phyloP scores from a whole-genome alignment of 192 early-diverging fungal genomes.

The Coemansia reversa region DNA sequence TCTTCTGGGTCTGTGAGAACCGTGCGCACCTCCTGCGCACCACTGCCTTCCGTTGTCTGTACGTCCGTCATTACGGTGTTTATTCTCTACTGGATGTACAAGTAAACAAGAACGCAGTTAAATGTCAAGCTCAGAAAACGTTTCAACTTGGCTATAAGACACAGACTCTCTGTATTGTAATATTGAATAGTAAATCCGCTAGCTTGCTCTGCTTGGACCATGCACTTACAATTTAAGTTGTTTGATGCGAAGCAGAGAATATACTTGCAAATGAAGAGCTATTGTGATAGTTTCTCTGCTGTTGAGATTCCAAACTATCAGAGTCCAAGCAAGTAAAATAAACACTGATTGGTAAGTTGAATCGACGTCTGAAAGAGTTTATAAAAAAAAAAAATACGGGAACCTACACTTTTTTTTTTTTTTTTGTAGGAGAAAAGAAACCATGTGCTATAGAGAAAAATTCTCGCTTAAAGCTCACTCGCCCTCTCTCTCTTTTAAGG shows the following conservation, averaged over 20 bases:
- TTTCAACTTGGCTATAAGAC: neutral
- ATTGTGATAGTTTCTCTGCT: neutral
- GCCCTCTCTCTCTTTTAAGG: neutral
- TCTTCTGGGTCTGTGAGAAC: constrained; percentile 64
- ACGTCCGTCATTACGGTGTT: constrained; percentile 33
- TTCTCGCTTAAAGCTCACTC: no score
- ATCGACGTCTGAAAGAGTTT: neutral
- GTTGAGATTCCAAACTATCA: neutral
- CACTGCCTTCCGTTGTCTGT: constrained; percentile 5
- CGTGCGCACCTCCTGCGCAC: constrained; percentile 36
- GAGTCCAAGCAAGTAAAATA: neutral
- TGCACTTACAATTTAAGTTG: neutral
- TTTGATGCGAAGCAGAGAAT: neutral
- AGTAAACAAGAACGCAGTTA: neutral
- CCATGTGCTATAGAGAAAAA: no score
- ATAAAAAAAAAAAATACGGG: neutral
- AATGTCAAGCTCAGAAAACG: neutral
- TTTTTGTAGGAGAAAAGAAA: neutral
- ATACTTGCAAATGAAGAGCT: neutral
- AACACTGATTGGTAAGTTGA: neutral
- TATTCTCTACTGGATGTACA: neutral
- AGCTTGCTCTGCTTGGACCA: neutral
- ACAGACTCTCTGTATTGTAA: neutral
- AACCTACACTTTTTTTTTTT: neutral
- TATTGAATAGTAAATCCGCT: neutral